Evolutionary conservation across 257 asterid species (phyloP).

Genomic region (Nicotiana obtusifolia): DNA sequence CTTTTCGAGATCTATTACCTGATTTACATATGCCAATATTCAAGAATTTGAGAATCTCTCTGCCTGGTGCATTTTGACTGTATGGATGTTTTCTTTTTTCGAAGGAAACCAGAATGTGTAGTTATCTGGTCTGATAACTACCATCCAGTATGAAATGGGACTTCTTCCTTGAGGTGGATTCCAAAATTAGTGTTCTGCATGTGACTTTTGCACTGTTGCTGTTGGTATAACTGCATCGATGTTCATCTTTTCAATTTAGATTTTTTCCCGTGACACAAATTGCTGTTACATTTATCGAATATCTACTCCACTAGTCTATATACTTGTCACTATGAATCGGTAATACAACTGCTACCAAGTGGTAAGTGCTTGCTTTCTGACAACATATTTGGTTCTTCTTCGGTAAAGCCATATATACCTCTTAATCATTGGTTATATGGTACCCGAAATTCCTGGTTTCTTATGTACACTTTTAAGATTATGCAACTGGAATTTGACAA

Average conservation of each 20-base stretch:
- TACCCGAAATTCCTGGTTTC: neutral
- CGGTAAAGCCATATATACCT: neutral
- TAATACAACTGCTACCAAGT: neutral
- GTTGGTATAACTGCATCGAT: neutral
- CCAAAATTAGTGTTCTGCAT: neutral
- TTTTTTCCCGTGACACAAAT: neutral
- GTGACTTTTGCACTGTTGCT: neutral
- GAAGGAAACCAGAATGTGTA: neutral
- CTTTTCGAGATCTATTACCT: neutral
- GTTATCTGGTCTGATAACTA: neutral
- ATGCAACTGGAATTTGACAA: neutral
- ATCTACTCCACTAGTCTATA: neutral
- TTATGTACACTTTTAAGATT: neutral
- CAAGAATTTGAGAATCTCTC: neutral
- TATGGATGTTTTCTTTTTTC: neutral
- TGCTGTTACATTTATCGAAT: neutral
- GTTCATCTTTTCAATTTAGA: neutral
- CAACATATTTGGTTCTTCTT: neutral
- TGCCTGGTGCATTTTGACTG: neutral
- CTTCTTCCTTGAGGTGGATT: neutral
- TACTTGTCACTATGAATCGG: neutral
- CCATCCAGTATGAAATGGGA: neutral
- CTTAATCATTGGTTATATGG: neutral
- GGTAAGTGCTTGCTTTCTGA: neutral
- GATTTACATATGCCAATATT: neutral